A percentile compares a stretch with the other conserved stretches of the same genome.
phyloP scores from a whole-genome alignment of 2,329 filamentous ascomycete species.

The Pseudogymnoascus sp. region DNA sequence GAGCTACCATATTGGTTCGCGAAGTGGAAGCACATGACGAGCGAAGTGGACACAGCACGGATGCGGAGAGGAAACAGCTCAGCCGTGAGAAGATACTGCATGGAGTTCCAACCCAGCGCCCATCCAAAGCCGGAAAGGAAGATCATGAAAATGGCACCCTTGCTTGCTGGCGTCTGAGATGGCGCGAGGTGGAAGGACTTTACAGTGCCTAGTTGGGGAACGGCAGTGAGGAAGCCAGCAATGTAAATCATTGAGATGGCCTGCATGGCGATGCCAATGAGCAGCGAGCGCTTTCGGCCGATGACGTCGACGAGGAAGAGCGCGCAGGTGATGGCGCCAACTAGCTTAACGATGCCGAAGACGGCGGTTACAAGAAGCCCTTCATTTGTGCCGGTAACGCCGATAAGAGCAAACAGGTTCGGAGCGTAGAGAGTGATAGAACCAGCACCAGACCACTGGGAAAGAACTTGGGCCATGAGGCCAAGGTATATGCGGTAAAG shows the following conservation, averaged over 20 bases:
- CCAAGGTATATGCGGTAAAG: no score
- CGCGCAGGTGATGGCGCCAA: conserved; percentile 58
- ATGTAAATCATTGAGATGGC: conserved; percentile 56
- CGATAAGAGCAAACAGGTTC: conserved; percentile 64
- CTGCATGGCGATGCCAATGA: conserved; percentile 53
- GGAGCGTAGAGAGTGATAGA: conserved; percentile 71
- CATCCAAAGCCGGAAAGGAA: no score
- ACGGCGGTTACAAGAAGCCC: conserved; percentile 66
- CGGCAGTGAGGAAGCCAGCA: conserved; percentile 52
- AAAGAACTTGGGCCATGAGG: conserved; percentile 51
- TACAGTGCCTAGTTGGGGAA: conserved; percentile 72
- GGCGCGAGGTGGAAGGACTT: conserved; percentile 62
- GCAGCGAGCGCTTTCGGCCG: conserved; percentile 60
- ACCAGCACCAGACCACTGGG: conserved; percentile 66
- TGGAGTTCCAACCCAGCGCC: no score
- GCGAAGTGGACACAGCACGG: no score
- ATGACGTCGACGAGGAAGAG: conserved; percentile 74
- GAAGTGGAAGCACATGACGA: conserved; percentile 40
- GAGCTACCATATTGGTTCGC: conserved; percentile 72
- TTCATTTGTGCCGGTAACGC: conserved; percentile 59
- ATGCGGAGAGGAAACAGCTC: no score
- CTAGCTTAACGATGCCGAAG: conserved; percentile 67
- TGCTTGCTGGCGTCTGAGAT: conserved; percentile 66
- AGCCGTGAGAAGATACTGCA: no score
- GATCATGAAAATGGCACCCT: conserved; percentile 41